A percentile compares a stretch with the other conserved stretches of the same genome.
Conservation (phyloP, 345 rosid species). For the Rhodamnia argentea region DNA sequence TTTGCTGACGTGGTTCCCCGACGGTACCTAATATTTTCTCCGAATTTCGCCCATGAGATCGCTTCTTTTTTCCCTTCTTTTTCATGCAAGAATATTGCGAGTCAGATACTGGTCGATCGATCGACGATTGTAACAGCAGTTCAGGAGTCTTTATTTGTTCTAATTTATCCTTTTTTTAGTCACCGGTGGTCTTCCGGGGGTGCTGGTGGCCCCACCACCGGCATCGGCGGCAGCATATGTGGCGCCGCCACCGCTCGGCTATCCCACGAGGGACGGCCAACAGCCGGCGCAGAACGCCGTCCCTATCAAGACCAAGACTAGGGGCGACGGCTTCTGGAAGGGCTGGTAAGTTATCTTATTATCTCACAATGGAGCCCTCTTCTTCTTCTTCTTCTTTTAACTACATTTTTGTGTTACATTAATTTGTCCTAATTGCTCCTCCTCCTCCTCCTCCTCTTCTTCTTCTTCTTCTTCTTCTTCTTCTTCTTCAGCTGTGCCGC, state of each 20-base stretch:
- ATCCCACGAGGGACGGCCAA: conserved; percentile 34
- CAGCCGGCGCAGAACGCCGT: conserved; percentile 4
- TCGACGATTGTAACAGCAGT: neutral
- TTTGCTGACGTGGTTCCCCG: too few species aligned
- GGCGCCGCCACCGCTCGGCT: conserved; percentile 38
- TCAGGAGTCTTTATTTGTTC: neutral
- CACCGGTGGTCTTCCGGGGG: neutral
- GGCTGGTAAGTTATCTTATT: conserved; percentile 37
- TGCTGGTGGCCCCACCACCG: conserved; percentile 4
- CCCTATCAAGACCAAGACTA: conserved; percentile 40
- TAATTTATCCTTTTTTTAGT: neutral
- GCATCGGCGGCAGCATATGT: conserved; percentile 2
- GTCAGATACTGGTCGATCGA: neutral
- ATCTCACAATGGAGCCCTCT: neutral
- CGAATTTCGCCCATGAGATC: neutral
- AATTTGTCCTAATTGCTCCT: neutral
- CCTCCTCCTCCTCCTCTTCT: neutral
- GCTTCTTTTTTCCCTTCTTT: neutral
- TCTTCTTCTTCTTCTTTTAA: neutral
- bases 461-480: neutral
- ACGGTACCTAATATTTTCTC: too few species aligned
- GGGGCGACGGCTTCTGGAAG: conserved; percentile 71
- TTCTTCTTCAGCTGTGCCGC: conserved; percentile 48
- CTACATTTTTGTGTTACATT: neutral
- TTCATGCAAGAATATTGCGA: neutral